Base-by-base conservation (phyloP, 331 rosid species). In the Prunus yedoensis region DNA sequence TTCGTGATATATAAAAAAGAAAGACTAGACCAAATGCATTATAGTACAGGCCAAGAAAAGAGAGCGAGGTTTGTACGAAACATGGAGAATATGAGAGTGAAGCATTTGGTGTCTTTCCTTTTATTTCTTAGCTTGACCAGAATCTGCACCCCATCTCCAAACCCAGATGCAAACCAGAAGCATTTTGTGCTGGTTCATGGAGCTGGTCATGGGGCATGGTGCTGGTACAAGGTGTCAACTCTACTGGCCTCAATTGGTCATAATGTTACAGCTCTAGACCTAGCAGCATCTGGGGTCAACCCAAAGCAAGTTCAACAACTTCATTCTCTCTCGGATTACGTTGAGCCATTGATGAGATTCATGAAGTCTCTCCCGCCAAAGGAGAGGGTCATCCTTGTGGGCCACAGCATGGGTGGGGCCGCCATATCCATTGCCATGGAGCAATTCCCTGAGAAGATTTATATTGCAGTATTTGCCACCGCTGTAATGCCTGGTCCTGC, bases 391-490 rank as follows among this genome's bases (percentile, higher is more conserved):
- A 63, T 80, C 61, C 77, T 80, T 32, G 87, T 83, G 0, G 87
- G 82, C 4, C 77, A 68, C 71, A 60, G 77, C 77, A 1, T 67
- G 16, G 87, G 87, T 2, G 82, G 87, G 3, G 23, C 30, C 8
- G n/a, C 28, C 63, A 70, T 73, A 4, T 43, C 84, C 20, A 46
- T 79, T 49, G 91, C 92, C 64, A 84, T 88, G 87, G 85, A 86
- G 67, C 45, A 4, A 15, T 90, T 86, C 30, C 92, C 88, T 1
- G 35, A 51, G 14, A 88, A 77, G 65, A 68, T 90, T 56, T 78
- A 80, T 6, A 83, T 21, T 14, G 89, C 84, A 0, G 88, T 84
- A 0, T 88, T 79, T 62, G 87, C 71, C 10, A 0, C 88, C 0
- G 84, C 88, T 27, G 0, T 64, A 0, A 83, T 86, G 87, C 91